Percentiles rank a stretch among this genome's conserved stretches.
Conservation (phyloP, 2,329 filamentous ascomycete genomes). For the Falciphora oryzae region DNA sequence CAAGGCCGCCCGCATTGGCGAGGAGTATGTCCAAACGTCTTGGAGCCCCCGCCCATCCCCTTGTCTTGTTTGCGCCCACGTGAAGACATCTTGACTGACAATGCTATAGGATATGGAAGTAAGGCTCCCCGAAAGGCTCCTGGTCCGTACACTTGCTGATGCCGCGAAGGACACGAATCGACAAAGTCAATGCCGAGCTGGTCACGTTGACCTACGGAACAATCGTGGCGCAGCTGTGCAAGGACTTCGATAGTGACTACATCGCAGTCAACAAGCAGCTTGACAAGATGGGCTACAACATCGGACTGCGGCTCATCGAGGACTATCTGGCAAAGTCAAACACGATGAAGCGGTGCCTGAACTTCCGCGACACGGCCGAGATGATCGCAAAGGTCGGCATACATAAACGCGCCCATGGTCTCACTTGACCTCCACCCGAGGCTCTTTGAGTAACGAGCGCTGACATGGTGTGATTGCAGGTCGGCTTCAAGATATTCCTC, state of each 20-base stretch:
- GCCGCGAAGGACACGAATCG: constrained; percentile 72
- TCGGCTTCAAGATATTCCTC: constrained; percentile 98
- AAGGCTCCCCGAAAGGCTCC: constrained; percentile 35
- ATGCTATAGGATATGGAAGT: constrained; percentile 79
- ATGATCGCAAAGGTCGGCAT: constrained; percentile 74
- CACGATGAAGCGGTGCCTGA: constrained; percentile 79
- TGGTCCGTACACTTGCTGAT: background rate
- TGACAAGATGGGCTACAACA: constrained; percentile 99
- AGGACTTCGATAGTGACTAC: constrained; percentile 93
- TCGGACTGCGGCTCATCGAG: constrained; percentile 90
- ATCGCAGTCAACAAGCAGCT: constrained; percentile 94
- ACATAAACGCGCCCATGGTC: background rate
- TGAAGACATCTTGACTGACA: constrained; percentile 24
- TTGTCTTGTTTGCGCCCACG: constrained; percentile 4
- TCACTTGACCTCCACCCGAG: background rate
- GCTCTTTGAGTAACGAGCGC: constrained; percentile 4
- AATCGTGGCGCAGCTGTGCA: constrained; percentile 92
- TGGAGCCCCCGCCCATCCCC: constrained; percentile 3
- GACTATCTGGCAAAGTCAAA: constrained; percentile 96
- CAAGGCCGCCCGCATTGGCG: constrained; percentile 56
- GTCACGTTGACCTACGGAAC: constrained; percentile 97
- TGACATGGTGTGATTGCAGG: constrained; percentile 42
- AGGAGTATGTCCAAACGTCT: constrained; percentile 44
- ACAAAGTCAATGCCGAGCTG: constrained; percentile 97
- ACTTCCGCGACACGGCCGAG: constrained; percentile 93